Evolutionary conservation across 2,329 filamentous ascomycete genomes (phyloP).

Genomic region (Ophiostoma novo-ulmi): DNA sequence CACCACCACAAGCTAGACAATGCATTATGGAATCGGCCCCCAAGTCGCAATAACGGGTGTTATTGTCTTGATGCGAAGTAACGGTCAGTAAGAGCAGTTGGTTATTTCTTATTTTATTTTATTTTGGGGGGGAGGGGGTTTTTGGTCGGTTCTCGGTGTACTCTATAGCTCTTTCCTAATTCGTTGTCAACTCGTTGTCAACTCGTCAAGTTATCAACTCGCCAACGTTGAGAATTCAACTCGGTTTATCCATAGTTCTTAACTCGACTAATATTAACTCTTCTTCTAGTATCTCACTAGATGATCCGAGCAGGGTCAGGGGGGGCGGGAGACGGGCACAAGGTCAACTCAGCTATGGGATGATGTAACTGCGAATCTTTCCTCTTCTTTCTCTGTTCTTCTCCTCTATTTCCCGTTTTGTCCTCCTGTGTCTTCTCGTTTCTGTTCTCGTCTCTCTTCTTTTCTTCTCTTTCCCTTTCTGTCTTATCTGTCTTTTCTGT

Average conservation of each 20-base stretch:
- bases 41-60: not conserved
- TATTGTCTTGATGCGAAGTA: not conserved
- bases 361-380: slow-evolving; percentile 15
- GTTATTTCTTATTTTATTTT: not conserved
- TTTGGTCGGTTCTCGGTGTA: not conserved
- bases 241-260: not conserved
- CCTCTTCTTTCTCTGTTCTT: not conserved
- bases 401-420: not conserved
- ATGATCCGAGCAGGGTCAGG: slow-evolving; percentile 14
- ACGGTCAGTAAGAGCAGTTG: not conserved
- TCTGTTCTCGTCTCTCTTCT: not conserved
- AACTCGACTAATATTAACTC: not conserved
- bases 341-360: not conserved
- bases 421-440: not conserved
- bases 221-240: not conserved
- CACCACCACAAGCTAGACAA: not conserved
- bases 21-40: not conserved
- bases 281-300: not conserved
- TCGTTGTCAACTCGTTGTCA: not conserved
- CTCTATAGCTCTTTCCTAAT: not conserved
- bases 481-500: slow-evolving; percentile 12
- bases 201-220: not conserved
- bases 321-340: slow-evolving; percentile 7
- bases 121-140: not conserved
- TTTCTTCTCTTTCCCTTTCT: slow-evolving; percentile 8